A percentile compares a stretch with the other conserved stretches of the same genome.
phyloP scores from a whole-genome alignment of 1,284 basidiomycete species.

The Trametes hirsuta region DNA sequence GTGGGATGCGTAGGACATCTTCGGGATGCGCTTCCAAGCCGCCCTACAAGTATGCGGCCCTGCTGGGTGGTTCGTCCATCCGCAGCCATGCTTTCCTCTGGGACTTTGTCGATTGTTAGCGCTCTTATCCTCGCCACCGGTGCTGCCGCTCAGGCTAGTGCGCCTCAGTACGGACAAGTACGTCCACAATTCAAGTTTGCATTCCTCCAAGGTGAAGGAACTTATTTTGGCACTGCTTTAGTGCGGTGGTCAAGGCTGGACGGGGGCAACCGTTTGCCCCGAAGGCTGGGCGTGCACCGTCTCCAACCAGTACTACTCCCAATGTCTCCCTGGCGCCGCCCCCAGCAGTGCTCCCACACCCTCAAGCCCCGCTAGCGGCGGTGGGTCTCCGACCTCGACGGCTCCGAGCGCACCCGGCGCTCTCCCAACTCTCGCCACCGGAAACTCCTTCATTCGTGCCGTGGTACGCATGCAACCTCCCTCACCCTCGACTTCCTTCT shows the following conservation, averaged over 20 bases:
- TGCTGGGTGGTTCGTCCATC: background rate
- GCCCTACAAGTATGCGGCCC: constrained; percentile 15
- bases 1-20: constrained; percentile 2
- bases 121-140: constrained; percentile 25
- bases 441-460: constrained; percentile 63
- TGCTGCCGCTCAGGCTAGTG: constrained; percentile 29
- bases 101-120: constrained; percentile 22
- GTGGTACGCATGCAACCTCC: constrained; percentile 42
- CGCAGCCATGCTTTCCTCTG: constrained; percentile 21
- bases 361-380: constrained; percentile 26
- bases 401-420: constrained; percentile 41
- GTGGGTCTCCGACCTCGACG: constrained; percentile 31
- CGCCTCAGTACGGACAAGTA: constrained; percentile 36
- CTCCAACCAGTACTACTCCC: constrained; percentile 51
- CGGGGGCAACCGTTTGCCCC: constrained; percentile 51
- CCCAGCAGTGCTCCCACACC: constrained; percentile 30
- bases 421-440: constrained; percentile 50
- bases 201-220: background rate
- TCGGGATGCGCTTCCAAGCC: background rate
- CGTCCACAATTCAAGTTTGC: background rate
- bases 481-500: background rate
- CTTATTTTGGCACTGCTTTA: background rate
- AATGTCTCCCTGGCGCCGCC: constrained; percentile 51
- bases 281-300: constrained; percentile 51
- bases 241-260: constrained; percentile 44